Conservation (phyloP, 2,329 filamentous ascomycete species). For the Venturia nashicola region DNA sequence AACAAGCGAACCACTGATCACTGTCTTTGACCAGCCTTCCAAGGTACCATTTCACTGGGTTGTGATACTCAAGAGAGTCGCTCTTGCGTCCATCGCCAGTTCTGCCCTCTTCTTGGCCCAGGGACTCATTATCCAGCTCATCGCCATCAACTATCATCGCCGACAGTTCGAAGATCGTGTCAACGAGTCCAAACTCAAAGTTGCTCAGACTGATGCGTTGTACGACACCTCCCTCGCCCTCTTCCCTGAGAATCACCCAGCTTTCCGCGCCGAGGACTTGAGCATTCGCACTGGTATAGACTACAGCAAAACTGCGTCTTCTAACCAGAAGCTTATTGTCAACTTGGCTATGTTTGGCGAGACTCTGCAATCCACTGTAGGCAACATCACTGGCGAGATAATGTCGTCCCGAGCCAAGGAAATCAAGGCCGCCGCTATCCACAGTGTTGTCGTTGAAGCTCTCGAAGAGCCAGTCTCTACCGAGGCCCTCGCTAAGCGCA, state of each 20-base stretch:
- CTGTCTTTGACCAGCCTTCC: slow-evolving; percentile 2
- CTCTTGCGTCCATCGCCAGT: slow-evolving; percentile 50
- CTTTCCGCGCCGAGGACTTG: slow-evolving; percentile 71
- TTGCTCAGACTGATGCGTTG: slow-evolving; percentile 59
- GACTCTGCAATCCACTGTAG: slow-evolving; percentile 55
- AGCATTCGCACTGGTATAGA: slow-evolving; percentile 38
- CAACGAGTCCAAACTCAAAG: slow-evolving; percentile 65
- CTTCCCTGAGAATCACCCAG: slow-evolving; percentile 71
- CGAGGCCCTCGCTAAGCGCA: slow-evolving; percentile 20
- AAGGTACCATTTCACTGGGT: slow-evolving; percentile 5
- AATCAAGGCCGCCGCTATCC: slow-evolving; percentile 42
- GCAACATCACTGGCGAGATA: slow-evolving; percentile 74
- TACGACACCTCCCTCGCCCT: slow-evolving; percentile 70
- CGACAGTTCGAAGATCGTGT: slow-evolving; percentile 61
- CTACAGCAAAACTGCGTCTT: slow-evolving; percentile 56
- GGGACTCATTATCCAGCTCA: slow-evolving; percentile 58
- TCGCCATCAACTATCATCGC: slow-evolving; percentile 62
- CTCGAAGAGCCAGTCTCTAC: slow-evolving; percentile 18
- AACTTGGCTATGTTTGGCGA: slow-evolving; percentile 3
- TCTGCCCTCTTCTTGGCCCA: slow-evolving; percentile 53
- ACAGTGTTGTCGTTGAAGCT: slow-evolving; percentile 18
- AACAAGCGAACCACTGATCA: slow-evolving; percentile 9
- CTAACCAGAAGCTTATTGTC: slow-evolving; percentile 45
- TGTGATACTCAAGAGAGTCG: slow-evolving; percentile 23
- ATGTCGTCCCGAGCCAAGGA: slow-evolving; percentile 54